Conservation (phyloP, 192 early-diverging fungal genomes). For the Rhizophlyctis rosea region DNA sequence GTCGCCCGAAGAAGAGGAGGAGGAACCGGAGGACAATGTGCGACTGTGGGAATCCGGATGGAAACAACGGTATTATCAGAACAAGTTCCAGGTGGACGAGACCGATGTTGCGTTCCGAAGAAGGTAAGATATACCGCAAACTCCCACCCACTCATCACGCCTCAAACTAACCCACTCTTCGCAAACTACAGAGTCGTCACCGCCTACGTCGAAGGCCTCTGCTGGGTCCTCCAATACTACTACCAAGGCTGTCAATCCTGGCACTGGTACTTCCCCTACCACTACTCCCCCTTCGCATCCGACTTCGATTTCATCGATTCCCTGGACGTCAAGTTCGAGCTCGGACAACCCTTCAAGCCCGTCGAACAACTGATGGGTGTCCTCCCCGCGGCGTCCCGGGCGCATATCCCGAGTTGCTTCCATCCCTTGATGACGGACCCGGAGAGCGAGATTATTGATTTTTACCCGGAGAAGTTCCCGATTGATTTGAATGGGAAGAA, state of each 20-base stretch:
- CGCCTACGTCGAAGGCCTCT: slow-evolving; percentile 87
- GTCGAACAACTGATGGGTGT: slow-evolving; percentile 99
- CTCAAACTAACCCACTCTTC: neutral
- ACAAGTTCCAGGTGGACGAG: slow-evolving; percentile 64
- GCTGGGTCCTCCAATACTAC: slow-evolving; percentile 98
- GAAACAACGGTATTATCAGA: slow-evolving; percentile 79
- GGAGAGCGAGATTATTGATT: slow-evolving; percentile 87
- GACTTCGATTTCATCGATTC: slow-evolving; percentile 59
- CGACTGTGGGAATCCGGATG: slow-evolving; percentile 71
- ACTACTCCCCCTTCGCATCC: slow-evolving; percentile 94
- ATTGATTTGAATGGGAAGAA: slow-evolving; percentile 98
- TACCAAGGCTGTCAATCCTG: slow-evolving; percentile 94
- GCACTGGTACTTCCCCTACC: slow-evolving; percentile 98
- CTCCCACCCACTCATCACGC: too few relatives aligned
- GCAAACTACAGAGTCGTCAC: slow-evolving; percentile 56
- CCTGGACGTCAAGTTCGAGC: slow-evolving; percentile 68
- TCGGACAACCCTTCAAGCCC: slow-evolving; percentile 86
- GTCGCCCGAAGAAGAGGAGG: slow-evolving; percentile 42
- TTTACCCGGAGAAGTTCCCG: slow-evolving; percentile 89
- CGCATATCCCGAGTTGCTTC: slow-evolving; percentile 78
- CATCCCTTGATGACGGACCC: slow-evolving; percentile 82
- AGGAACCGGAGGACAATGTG: slow-evolving; percentile 57
- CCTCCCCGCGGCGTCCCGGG: slow-evolving; percentile 79
- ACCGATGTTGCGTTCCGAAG: slow-evolving; percentile 49
- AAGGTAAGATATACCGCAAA: too few relatives aligned